Evolutionary conservation across 129 eudicot species (phyloP).

Genomic region (Escallonia rubra): DNA sequence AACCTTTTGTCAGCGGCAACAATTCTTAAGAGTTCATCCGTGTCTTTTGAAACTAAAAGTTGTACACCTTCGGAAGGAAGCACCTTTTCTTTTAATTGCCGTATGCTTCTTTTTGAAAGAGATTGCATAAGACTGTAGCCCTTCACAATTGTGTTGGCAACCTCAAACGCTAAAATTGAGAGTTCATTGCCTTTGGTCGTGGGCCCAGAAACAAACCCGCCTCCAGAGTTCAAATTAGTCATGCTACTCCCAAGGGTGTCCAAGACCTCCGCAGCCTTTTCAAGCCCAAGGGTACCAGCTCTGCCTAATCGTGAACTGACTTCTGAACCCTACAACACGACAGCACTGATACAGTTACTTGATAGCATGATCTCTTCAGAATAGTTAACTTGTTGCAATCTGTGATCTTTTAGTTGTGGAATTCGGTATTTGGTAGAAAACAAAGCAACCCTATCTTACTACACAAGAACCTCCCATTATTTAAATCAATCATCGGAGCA

Average conservation of each 20-base stretch:
- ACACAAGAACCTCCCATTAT: not conserved
- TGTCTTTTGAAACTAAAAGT: conserved; percentile 59
- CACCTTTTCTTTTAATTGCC: conserved; percentile 52
- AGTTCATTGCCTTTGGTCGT: conserved; percentile 64
- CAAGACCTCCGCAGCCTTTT: conserved; percentile 63
- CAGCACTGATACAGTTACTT: not conserved
- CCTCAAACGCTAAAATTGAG: conserved; percentile 82
- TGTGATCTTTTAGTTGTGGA: not conserved
- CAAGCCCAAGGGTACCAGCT: conserved; percentile 70
- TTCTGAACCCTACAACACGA: conserved; percentile 50
- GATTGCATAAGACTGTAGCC: conserved; percentile 76
- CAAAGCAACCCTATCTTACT: not conserved
- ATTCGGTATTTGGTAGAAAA: not conserved
- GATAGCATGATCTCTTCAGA: not conserved
- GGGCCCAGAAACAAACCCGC: conserved; percentile 61
- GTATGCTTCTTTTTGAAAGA: conserved; percentile 43
- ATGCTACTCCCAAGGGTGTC: conserved; percentile 89
- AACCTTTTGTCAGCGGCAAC: conserved; percentile 87
- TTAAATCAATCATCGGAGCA: not conserved
- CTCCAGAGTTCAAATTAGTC: conserved; percentile 48
- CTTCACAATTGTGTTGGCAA: conserved; percentile 91
- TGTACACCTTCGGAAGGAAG: conserved; percentile 83
- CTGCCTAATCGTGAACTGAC: conserved; percentile 42
- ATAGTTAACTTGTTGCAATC: not conserved
- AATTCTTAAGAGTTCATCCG: conserved; percentile 63